Conservation (phyloP, 352 stramenopile genomes). For the Peronospora destructor region DNA sequence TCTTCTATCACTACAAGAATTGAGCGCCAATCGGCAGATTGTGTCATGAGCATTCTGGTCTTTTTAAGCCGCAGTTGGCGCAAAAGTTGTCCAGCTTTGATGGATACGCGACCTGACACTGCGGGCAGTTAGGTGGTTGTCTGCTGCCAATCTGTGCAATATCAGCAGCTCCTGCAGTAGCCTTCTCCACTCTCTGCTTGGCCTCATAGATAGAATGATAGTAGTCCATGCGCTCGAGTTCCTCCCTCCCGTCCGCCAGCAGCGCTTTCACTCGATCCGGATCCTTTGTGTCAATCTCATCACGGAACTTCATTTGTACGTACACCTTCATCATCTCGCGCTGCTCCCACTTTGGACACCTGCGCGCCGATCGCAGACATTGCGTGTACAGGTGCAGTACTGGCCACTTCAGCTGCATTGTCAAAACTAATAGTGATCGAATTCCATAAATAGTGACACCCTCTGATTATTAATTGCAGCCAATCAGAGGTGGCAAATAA, state of each 20-base stretch:
- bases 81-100: constrained; percentile 63
- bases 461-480: constrained; percentile 22
- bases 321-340: constrained; percentile 82
- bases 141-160: not conserved
- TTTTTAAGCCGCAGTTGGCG: constrained; percentile 60
- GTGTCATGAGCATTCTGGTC: constrained; percentile 24
- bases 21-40: not conserved
- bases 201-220: constrained; percentile 77
- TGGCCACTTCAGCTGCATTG: constrained; percentile 21
- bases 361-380: constrained; percentile 67
- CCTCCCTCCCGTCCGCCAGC: constrained; percentile 57
- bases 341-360: constrained; percentile 73
- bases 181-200: constrained; percentile 37
- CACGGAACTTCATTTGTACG: constrained; percentile 70
- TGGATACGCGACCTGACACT: constrained; percentile 40
- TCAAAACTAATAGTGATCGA: constrained; percentile 8
- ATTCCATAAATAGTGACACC: not conserved
- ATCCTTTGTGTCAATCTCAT: constrained; percentile 45
- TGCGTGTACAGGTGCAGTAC: constrained; percentile 62
- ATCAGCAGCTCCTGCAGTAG: not conserved
- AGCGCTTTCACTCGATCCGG: constrained; percentile 44
- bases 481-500: too few species aligned
- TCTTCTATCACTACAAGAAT: not conserved
- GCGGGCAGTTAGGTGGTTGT: constrained; percentile 23
- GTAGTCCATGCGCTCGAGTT: constrained; percentile 83